Base-by-base conservation (phyloP, 2,329 filamentous ascomycete genomes). In the Trichophyton mentagrophytes region DNA sequence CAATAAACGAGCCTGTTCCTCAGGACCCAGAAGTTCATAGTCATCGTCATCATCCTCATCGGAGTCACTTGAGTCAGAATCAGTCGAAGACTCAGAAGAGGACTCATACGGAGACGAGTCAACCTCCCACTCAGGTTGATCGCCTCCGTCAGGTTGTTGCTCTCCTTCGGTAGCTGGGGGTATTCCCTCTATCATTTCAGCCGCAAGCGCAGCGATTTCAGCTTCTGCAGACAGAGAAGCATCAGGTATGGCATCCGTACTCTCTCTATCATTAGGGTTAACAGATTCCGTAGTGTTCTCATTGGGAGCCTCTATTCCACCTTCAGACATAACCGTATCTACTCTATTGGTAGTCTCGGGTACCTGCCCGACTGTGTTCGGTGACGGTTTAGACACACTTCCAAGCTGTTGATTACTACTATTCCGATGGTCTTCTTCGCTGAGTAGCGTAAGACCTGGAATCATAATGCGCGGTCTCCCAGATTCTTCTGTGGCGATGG, bases 1-100 rank as follows among this genome's bases (percentile, higher is more conserved):
- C 22, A 97, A 78, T 57, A 95, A 84, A 38, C 86, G 85, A 0
- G 89, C 90, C 61, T 89, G 87, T 70, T 95, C 90, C 68, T 91
- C 89, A 1, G 90, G 83, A 60, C 86, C 86, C 1, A 96, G 78
- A 47, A 91, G 79, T 59, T 88, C 82, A 67, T 90, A 90, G 33
- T 82, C 82, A 62, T 79, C 79, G 40, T 79, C 79, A 33, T 75
- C 76, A n/a, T 76, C 77, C 40, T 70, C 69, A 58, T 68, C 85
- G 1, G 80, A 82, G n/a, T 80, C 82, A 63, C 85, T 82, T 1
- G 83, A 85, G n/a, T 80, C 81, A 25, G 81, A 81, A 65, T 84
- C 80, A 57, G 80, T 78, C 13, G 63, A 64, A 27, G 59, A 56
- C 61, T 76, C 76, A 25, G 74, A 76, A 11, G 77, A 88, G 4